Percentiles rank a stretch among this genome's conserved stretches.
phyloP scores from a whole-genome alignment of 116 monocot species.

The Thalassia testudinum region DNA sequence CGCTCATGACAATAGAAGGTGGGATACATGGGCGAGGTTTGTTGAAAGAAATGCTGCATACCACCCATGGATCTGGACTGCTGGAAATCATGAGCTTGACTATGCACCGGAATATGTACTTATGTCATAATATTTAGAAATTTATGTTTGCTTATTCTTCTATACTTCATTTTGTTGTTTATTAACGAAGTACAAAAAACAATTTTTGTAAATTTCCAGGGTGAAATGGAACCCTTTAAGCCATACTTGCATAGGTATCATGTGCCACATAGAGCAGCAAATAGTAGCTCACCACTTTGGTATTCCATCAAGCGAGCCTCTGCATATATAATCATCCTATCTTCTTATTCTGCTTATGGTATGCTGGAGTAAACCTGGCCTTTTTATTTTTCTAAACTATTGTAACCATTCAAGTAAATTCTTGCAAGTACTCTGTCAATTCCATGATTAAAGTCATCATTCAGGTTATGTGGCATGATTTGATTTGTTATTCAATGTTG shows the following conservation, averaged over 20 bases:
- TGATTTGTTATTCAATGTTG: too few species aligned
- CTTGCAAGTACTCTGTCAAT: too few species aligned
- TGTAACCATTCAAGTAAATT: too few species aligned
- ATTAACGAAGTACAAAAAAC: not conserved
- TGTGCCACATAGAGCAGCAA: conserved; percentile 11
- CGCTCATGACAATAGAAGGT: conserved; percentile 46
- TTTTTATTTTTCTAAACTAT: not conserved
- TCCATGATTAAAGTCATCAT: too few species aligned
- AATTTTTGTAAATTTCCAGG: not conserved
- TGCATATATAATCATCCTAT: conserved; percentile 15
- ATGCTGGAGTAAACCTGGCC: not conserved
- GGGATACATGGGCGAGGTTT: conserved; percentile 73
- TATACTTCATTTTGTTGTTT: too few species aligned
- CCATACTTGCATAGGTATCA: conserved; percentile 12
- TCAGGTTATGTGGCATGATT: too few species aligned
- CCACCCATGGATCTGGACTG: conserved; percentile 74
- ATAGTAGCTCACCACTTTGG: conserved; percentile 17
- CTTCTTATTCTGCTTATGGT: conserved; percentile 22
- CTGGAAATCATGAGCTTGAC: conserved; percentile 72
- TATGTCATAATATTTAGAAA: not conserved
- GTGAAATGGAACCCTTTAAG: conserved; percentile 13
- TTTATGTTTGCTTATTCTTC: not conserved
- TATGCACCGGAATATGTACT: conserved; percentile 49
- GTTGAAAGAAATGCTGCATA: conserved; percentile 52
- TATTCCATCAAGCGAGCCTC: conserved; percentile 20